Evolutionary conservation across 805 yeast species (phyloP).

Genomic region (Hyphopichia homilentoma): DNA sequence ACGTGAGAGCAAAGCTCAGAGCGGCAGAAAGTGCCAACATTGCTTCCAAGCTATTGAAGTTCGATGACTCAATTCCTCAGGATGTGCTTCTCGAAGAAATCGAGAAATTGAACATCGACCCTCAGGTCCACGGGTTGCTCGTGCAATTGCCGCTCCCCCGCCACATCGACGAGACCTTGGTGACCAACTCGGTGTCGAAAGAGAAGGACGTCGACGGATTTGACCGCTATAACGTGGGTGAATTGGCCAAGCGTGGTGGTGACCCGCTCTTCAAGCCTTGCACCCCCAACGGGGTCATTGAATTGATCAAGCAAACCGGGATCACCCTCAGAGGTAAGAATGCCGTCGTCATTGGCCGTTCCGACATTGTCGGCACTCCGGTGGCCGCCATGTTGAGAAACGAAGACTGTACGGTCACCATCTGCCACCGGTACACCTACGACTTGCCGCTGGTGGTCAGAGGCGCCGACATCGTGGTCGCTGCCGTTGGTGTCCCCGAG

Average conservation of each 20-base stretch:
- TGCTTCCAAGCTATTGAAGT: slow-evolving; percentile 58
- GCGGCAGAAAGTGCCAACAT: slow-evolving; percentile 86
- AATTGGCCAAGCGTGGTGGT: slow-evolving; percentile 83
- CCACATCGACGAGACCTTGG: slow-evolving; percentile 69
- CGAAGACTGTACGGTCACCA: slow-evolving; percentile 83
- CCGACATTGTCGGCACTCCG: slow-evolving; percentile 95
- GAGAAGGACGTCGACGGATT: slow-evolving; percentile 96
- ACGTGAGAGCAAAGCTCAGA: slow-evolving; percentile 86
- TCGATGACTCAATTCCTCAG: slow-evolving; percentile 62
- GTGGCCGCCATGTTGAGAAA: slow-evolving; percentile 79
- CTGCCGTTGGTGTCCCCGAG: slow-evolving; percentile 86
- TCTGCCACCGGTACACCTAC: slow-evolving; percentile 71
- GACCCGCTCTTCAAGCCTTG: slow-evolving; percentile 83
- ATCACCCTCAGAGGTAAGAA: slow-evolving; percentile 69
- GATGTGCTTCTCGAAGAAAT: slow-evolving; percentile 57
- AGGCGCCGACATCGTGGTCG: slow-evolving; percentile 82
- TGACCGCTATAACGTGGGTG: slow-evolving; percentile 85
- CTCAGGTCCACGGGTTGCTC: slow-evolving; percentile 76
- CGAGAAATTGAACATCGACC: slow-evolving; percentile 65
- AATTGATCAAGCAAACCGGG: slow-evolving; percentile 66
- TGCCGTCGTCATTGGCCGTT: slow-evolving; percentile 91
- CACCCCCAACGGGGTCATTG: slow-evolving; percentile 92
- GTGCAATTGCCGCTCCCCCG: slow-evolving; percentile 89
- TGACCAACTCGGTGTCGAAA: slow-evolving; percentile 78
- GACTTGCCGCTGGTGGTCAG: slow-evolving; percentile 54